A percentile compares a stretch with the other conserved stretches of the same genome.
These are phyloP conservation scores for Retiboletus flavoniger DNA, from an alignment of 1,284 basidiomycete species.

Conservation along the genomic window DNA sequence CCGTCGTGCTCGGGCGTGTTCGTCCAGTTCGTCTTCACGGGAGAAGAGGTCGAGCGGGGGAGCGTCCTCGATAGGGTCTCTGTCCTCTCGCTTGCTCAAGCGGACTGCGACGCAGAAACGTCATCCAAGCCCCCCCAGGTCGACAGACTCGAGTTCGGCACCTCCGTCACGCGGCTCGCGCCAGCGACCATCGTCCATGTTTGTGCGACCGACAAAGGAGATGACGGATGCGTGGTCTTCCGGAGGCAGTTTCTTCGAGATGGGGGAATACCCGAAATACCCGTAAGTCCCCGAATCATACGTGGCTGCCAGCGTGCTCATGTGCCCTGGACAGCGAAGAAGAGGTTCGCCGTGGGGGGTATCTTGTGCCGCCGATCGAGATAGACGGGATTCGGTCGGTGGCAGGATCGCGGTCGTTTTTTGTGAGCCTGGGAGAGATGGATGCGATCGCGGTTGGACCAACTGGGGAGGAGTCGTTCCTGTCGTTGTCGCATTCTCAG, in stretches of 20 bases:
- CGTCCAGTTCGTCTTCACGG: conserved; percentile 9
- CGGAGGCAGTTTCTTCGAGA: conserved; percentile 1
- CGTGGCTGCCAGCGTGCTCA: neutral
- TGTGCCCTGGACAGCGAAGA: conserved; percentile 5
- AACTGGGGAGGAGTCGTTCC: conserved; percentile 17
- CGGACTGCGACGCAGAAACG: conserved; percentile 2
- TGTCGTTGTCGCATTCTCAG: conserved; percentile 16
- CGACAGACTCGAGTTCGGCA: conserved; percentile 5
- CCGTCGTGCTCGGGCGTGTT: conserved; percentile 6
- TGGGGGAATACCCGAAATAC: neutral
- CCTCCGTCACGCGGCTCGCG: neutral
- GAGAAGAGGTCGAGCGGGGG: conserved; percentile 6
- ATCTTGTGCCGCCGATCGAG: conserved; percentile 6
- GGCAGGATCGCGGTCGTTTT: conserved; percentile 11
- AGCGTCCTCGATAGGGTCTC: neutral
- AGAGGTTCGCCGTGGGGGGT: neutral
- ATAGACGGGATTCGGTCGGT: conserved; percentile 11
- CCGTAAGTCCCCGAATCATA: conserved; percentile 13
- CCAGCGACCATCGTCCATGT: conserved; percentile 20
- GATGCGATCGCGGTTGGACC: conserved; percentile 10
- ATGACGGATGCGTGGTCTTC: conserved; percentile 6
- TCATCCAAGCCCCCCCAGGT: conserved; percentile 2
- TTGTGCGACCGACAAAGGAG: conserved; percentile 13
- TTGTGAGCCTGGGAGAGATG: conserved; percentile 18
- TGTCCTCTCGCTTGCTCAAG: conserved; percentile 11